These are phyloP conservation scores for Hemileia vastatrix DNA, from an alignment of 1,284 basidiomycete species.

Conservation along the genomic window DNA sequence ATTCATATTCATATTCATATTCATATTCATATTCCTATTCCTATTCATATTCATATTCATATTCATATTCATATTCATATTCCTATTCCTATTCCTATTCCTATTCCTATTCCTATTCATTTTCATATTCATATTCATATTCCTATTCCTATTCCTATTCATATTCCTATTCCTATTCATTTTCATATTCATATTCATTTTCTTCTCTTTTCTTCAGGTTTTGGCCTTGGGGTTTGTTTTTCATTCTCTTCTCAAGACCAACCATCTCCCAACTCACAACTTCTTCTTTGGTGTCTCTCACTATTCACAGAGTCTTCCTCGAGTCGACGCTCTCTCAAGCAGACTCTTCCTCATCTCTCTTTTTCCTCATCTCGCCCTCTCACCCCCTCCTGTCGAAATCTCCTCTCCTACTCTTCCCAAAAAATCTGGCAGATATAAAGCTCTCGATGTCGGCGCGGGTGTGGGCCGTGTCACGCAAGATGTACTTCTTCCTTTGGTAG, in stretches of 20 bases:
- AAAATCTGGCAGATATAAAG: conserved; percentile 52
- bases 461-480: conserved; percentile 79
- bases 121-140: no score
- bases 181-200: neutral
- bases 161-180: neutral
- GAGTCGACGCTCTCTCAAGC: conserved; percentile 76
- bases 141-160: neutral
- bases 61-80: no score
- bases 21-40: no score
- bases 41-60: no score
- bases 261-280: neutral
- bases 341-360: conserved; percentile 72
- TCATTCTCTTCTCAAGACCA: neutral
- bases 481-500: conserved; percentile 70
- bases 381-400: conserved; percentile 25
- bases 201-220: neutral
- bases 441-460: conserved; percentile 75
- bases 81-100: no score
- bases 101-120: no score
- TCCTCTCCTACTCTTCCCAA: conserved; percentile 27
- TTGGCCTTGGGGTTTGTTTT: neutral
- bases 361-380: conserved; percentile 59
- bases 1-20: no score
- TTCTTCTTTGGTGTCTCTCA: neutral
- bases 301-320: conserved; percentile 61